Evolutionary conservation across 371 early-diverging fungal genomes (phyloP).

Genomic region (Mucor sp.): DNA sequence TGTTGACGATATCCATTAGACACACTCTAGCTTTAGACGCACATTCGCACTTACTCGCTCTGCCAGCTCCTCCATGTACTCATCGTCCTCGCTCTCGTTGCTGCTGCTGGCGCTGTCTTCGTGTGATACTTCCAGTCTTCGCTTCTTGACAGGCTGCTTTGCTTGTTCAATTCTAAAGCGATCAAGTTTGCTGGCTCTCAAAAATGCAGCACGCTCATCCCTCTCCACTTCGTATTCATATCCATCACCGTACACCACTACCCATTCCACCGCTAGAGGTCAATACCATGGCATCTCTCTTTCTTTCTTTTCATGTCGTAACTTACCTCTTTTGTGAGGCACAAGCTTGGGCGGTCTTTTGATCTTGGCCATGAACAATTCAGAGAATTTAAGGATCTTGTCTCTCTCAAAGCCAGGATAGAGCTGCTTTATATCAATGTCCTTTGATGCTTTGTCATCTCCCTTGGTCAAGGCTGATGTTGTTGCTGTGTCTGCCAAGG

Average conservation of each 20-base stretch:
- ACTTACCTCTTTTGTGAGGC: constrained; percentile 34
- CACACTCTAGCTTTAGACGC: not conserved
- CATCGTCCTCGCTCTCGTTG: constrained; percentile 30
- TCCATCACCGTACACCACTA: constrained; percentile 43
- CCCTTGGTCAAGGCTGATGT: not conserved
- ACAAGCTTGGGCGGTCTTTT: constrained; percentile 36
- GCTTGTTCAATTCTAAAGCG: constrained; percentile 21
- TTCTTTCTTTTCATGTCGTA: not conserved
- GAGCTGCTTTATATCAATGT: constrained; percentile 53
- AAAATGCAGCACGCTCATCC: constrained; percentile 43
- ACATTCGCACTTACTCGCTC: constrained; percentile 7
- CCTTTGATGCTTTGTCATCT: not conserved
- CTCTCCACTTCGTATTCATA: constrained; percentile 48
- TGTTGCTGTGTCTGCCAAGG: not conserved
- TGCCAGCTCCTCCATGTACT: constrained; percentile 18
- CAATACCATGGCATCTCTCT: not conserved
- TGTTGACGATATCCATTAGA: not conserved
- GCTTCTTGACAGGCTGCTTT: constrained; percentile 27
- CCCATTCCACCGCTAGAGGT: not conserved
- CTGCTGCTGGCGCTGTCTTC: constrained; percentile 18
- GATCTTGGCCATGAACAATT: constrained; percentile 59
- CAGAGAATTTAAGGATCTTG: constrained; percentile 67
- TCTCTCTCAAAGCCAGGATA: constrained; percentile 70
- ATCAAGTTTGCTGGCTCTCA: constrained; percentile 35
- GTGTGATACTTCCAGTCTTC: constrained; percentile 29